These are phyloP conservation scores for Pestalotiopsis sp. DNA, from an alignment of 2,329 filamentous ascomycete species.

Conservation along the genomic window DNA sequence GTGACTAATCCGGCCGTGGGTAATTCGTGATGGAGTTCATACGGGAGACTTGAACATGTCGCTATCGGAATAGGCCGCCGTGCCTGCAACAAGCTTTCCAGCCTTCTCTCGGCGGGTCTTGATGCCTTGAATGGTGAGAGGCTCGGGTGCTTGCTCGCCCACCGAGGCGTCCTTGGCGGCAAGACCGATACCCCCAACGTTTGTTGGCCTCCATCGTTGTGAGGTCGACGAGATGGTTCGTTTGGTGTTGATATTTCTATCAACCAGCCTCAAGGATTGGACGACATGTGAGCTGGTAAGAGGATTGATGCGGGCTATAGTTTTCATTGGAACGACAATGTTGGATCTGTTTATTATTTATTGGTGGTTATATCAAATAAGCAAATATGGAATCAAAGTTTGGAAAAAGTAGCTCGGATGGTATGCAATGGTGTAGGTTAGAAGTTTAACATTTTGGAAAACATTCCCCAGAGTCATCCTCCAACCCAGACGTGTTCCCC, in stretches of 20 bases:
- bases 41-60: slow-evolving; percentile 81
- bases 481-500: not conserved
- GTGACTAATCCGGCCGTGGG: slow-evolving; percentile 26
- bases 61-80: slow-evolving; percentile 75
- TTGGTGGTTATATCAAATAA: too few species aligned
- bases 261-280: not conserved
- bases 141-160: slow-evolving; percentile 23
- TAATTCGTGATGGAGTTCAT: slow-evolving; percentile 29
- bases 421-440: not conserved
- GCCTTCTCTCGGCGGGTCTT: slow-evolving; percentile 66
- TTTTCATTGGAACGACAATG: not conserved
- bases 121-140: slow-evolving; percentile 65
- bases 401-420: not conserved
- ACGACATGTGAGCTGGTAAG: not conserved
- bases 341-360: too few species aligned
- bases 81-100: slow-evolving; percentile 71
- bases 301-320: not conserved
- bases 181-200: slow-evolving; percentile 22
- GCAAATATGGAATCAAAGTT: not conserved
- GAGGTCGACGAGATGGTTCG: not conserved
- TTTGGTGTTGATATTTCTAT: not conserved
- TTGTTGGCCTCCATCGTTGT: slow-evolving; percentile 14
- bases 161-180: slow-evolving; percentile 19
- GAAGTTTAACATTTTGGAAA: not conserved
- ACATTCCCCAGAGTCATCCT: not conserved